Evolutionary conservation across 2,329 filamentous ascomycete genomes (phyloP).

Genomic region (Ceratocystis huliohia): DNA sequence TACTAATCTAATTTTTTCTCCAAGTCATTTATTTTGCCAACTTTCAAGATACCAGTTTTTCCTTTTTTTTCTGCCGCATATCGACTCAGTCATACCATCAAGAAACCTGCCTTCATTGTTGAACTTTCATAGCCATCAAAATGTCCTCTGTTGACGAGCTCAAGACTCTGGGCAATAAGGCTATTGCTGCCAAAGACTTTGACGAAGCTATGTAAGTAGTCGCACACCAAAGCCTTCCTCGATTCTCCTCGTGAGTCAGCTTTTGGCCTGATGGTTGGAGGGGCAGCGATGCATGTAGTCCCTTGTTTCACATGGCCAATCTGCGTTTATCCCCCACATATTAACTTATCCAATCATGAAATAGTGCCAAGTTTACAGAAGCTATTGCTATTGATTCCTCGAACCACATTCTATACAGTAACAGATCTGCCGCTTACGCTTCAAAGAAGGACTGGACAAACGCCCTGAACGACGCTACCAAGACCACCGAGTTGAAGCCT

Average conservation of each 20-base stretch:
- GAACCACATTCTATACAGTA: slow-evolving; percentile 97
- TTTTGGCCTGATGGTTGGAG: no score
- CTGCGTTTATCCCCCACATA: background rate
- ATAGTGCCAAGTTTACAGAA: slow-evolving; percentile 82
- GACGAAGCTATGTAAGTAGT: slow-evolving; percentile 76
- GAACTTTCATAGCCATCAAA: slow-evolving; percentile 9
- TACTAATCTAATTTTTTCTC: slow-evolving; percentile 5
- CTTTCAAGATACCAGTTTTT: slow-evolving; percentile 8
- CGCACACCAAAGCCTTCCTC: background rate
- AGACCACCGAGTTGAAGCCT: slow-evolving; percentile 87
- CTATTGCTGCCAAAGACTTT: slow-evolving; percentile 96
- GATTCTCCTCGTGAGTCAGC: background rate
- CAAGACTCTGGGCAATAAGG: slow-evolving; percentile 96
- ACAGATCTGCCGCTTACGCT: slow-evolving; percentile 77
- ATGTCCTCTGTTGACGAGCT: slow-evolving; percentile 62
- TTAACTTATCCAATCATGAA: background rate
- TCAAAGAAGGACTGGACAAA: slow-evolving; percentile 80
- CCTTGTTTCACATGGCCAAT: background rate
- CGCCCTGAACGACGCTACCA: slow-evolving; percentile 79
- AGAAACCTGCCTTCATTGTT: background rate
- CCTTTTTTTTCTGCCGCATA: background rate
- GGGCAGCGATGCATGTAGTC: background rate
- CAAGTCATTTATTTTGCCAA: slow-evolving; percentile 4
- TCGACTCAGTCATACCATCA: background rate
- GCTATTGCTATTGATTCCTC: slow-evolving; percentile 76